Percentiles rank a stretch among this genome's conserved stretches.
Evolutionary conservation across 1,139 yeast species (phyloP).

Genomic region (Debaryomyces sp.): DNA sequence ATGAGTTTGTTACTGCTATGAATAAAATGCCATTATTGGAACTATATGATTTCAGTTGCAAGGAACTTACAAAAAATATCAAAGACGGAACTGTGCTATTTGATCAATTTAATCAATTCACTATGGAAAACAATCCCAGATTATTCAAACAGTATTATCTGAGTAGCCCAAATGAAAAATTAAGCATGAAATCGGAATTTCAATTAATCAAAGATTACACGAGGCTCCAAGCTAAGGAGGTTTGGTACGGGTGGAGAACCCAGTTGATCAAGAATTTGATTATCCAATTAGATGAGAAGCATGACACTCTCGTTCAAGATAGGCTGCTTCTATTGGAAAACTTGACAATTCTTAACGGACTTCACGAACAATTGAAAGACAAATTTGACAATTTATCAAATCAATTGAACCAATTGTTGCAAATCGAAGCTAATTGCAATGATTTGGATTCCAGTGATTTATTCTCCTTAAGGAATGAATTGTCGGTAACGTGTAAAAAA

Average conservation of each 20-base stretch:
- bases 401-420: constrained; percentile 25
- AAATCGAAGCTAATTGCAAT: constrained; percentile 21
- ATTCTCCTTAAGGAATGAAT: constrained; percentile 15
- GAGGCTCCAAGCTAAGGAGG: constrained; percentile 51
- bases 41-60: constrained; percentile 53
- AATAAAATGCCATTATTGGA: constrained; percentile 44
- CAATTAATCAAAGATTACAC: constrained; percentile 51
- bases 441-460: constrained; percentile 21
- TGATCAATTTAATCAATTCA: constrained; percentile 45
- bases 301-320: constrained; percentile 28
- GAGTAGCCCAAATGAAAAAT: constrained; percentile 37
- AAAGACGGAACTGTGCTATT: constrained; percentile 50
- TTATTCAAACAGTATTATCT: constrained; percentile 50
- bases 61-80: constrained; percentile 54
- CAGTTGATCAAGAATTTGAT: constrained; percentile 43
- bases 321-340: constrained; percentile 24
- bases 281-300: constrained; percentile 36
- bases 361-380: constrained; percentile 16
- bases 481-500: constrained; percentile 15
- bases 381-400: constrained; percentile 19
- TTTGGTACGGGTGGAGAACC: constrained; percentile 64
- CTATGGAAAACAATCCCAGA: constrained; percentile 49
- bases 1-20: constrained; percentile 36
- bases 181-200: constrained; percentile 44
- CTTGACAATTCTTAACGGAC: constrained; percentile 22